Conservation (phyloP, 1,284 basidiomycete species). For the Melanopsichium pennsylvanicum region DNA sequence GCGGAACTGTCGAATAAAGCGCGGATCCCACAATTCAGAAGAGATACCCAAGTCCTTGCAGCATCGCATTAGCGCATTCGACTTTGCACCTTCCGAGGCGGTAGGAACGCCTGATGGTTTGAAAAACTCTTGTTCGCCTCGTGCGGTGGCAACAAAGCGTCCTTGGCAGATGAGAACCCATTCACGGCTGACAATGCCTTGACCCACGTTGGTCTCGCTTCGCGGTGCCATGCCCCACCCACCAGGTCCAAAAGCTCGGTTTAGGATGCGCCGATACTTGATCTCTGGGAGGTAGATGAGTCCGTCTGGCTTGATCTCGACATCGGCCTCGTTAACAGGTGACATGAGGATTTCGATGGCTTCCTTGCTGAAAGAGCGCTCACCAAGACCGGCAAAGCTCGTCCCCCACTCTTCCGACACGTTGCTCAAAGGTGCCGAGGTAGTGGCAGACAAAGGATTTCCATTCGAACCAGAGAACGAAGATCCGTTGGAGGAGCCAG, state of each 20-base stretch:
- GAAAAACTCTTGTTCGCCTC: slow-evolving; percentile 97
- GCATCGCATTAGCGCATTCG: slow-evolving; percentile 96
- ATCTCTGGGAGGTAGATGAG: slow-evolving; percentile 96
- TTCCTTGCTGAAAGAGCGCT: slow-evolving; percentile 80
- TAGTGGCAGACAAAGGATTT: not conserved
- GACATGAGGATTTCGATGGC: slow-evolving; percentile 77
- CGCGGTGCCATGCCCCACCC: slow-evolving; percentile 96
- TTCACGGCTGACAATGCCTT: slow-evolving; percentile 87
- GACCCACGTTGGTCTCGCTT: slow-evolving; percentile 78
- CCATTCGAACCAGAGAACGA: not conserved
- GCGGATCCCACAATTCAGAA: slow-evolving; percentile 95
- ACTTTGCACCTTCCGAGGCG: slow-evolving; percentile 93
- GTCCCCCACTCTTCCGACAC: slow-evolving; percentile 77
- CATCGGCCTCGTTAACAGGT: slow-evolving; percentile 78
- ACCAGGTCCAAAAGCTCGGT: slow-evolving; percentile 93
- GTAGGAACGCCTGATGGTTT: slow-evolving; percentile 89
- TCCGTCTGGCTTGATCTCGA: slow-evolving; percentile 96
- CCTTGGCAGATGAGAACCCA: slow-evolving; percentile 94
- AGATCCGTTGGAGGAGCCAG: slow-evolving; percentile 7
- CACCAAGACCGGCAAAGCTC: slow-evolving; percentile 83
- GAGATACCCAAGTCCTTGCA: slow-evolving; percentile 97
- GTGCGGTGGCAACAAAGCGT: slow-evolving; percentile 84
- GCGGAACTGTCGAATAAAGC: slow-evolving; percentile 94
- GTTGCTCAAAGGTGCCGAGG: slow-evolving; percentile 19
- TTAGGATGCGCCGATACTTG: slow-evolving; percentile 93